phyloP scores from a whole-genome alignment of 2,329 filamentous ascomycete species.

The Fusarium sp. region DNA sequence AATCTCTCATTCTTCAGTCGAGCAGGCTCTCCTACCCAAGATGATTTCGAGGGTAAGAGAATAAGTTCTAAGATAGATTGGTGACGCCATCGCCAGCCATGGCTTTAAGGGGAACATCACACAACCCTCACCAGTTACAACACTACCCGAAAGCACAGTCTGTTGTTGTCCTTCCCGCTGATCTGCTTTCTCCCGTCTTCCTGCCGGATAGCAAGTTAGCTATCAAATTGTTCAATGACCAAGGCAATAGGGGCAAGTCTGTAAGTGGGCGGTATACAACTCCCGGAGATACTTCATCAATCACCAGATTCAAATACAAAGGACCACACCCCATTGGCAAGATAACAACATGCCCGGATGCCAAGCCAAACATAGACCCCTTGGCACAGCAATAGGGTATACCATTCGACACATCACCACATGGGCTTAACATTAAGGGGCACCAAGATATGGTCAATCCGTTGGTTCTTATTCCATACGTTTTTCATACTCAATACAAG shows the following conservation, averaged over 20 bases:
- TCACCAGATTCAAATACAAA: not conserved
- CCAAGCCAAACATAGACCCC: not conserved
- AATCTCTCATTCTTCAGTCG: not conserved
- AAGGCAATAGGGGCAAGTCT: not conserved
- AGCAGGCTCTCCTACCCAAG: not conserved
- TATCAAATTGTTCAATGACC: not conserved
- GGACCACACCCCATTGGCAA: not conserved
- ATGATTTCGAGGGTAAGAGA: not conserved
- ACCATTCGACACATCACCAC: not conserved
- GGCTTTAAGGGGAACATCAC: not conserved
- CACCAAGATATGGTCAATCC: not conserved
- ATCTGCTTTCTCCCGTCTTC: not conserved
- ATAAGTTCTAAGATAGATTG: not conserved
- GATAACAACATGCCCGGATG: not conserved
- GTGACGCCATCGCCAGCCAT: not conserved
- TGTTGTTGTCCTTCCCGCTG: not conserved
- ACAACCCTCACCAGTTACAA: not conserved
- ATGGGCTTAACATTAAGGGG: not conserved
- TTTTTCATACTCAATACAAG: conserved; percentile 49
- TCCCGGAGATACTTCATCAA: not conserved
- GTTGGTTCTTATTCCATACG: conserved; percentile 36
- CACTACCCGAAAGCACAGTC: not conserved
- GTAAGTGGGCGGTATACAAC: fast-evolving
- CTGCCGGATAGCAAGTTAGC: fast-evolving
- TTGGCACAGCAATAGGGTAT: not conserved